Evolutionary conservation across 306 rosid genomes (phyloP).

Genomic region (Acacia acuminata): DNA sequence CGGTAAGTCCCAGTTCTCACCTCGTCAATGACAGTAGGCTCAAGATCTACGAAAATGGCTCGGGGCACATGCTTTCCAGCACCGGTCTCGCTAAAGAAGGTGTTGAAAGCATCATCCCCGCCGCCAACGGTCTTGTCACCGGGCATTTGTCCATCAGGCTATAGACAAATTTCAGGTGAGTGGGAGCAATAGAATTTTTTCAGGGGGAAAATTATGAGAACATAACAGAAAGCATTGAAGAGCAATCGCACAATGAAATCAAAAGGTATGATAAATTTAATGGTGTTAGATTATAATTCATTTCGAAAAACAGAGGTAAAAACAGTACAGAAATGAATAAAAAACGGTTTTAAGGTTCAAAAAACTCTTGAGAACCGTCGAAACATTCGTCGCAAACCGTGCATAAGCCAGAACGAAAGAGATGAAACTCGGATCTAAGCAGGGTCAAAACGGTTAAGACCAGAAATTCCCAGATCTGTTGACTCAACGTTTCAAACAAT

Average conservation of each 20-base stretch:
- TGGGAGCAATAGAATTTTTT: not conserved
- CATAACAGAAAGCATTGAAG: not conserved
- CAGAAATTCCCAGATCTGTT: not conserved
- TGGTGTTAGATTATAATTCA: not conserved
- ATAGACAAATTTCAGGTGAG: not conserved
- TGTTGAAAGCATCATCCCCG: not conserved
- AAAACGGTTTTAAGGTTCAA: not conserved
- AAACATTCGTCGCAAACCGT: not conserved
- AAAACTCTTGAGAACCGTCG: not conserved
- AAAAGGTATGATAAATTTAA: not conserved
- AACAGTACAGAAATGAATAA: not conserved
- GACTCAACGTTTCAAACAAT: not conserved
- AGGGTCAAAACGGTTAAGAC: not conserved
- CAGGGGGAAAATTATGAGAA: accelerated
- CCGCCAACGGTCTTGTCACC: not conserved
- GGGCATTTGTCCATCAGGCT: not conserved
- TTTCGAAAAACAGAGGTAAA: not conserved
- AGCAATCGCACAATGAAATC: not conserved
- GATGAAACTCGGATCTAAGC: not conserved
- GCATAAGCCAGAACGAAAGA: not conserved
- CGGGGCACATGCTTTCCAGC: not conserved
- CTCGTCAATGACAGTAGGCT: slow-evolving; percentile 4
- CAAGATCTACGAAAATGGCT: not conserved
- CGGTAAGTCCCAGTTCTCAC: not conserved
- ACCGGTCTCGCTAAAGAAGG: not conserved